These are phyloP conservation scores for Penicillium sp. DNA, from an alignment of 2,329 filamentous ascomycete genomes.

Conservation along the genomic window DNA sequence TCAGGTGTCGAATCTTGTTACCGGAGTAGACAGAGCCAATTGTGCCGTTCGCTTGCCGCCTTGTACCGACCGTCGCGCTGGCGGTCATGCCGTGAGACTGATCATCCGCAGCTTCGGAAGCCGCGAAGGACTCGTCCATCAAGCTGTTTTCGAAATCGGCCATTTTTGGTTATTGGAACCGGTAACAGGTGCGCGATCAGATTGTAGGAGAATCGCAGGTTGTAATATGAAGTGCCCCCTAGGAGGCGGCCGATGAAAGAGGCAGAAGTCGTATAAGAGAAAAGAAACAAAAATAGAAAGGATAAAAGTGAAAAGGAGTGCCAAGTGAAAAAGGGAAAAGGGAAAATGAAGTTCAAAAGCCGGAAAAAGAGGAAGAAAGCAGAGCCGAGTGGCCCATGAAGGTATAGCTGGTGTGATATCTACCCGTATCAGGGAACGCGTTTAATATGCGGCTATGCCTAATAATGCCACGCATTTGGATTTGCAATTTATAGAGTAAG, in stretches of 20 bases:
- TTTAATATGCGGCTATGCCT: background rate
- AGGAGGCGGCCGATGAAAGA: constrained; percentile 18
- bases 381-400: constrained; percentile 19
- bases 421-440: constrained; percentile 21
- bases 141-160: constrained; percentile 35
- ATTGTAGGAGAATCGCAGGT: constrained; percentile 4
- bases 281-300: constrained; percentile 8
- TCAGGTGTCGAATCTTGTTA: constrained; percentile 66
- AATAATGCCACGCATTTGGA: constrained; percentile 5
- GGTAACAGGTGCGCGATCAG: background rate
- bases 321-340: constrained; percentile 14
- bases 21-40: constrained; percentile 67
- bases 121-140: constrained; percentile 39
- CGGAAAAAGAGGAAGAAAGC: constrained; percentile 17
- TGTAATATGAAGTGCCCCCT: constrained; percentile 16
- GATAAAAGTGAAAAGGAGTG: constrained; percentile 10
- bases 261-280: constrained; percentile 5
- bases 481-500: background rate
- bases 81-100: constrained; percentile 39
- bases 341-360: constrained; percentile 11
- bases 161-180: constrained; percentile 25
- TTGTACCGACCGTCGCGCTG: constrained; percentile 49
- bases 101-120: constrained; percentile 40
- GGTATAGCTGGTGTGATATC: constrained; percentile 22
- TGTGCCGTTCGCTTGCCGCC: constrained; percentile 64